Evolutionary conservation across 805 yeast genomes (phyloP), one percentile per base, ranked within the genome.

Genomic region (Gaillardinia entomophila): DNA sequence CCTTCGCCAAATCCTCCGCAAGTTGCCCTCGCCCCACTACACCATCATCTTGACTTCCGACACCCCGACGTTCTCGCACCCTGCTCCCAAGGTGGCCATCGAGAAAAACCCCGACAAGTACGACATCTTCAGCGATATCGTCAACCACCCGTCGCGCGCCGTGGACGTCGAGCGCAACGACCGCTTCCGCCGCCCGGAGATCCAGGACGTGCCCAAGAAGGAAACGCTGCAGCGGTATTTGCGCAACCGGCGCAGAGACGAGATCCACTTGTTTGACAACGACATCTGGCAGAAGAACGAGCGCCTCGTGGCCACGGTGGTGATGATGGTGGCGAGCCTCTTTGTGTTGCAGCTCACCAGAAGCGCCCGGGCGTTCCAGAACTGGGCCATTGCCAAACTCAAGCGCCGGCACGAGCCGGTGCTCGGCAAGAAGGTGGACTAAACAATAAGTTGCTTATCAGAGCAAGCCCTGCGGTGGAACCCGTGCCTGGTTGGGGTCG

Each of bases 21-120:
- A 74, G 34, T 53, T 83, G 10, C 96, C 96, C 1, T 68, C 89
- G 0, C 95, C 96, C 0, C 73, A 75, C 38, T 71, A 70, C 34
- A 64, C 87, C 2, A 57, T 88, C 2, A 53, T 86, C 2, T 62
- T 77, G 36, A 75, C 88, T 4, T 50, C 62, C 12, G 43, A 46
- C 26, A 36, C 36, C 10, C 33, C 48, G n/a, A 29, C 38, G 7
- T 32, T 38, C 1, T 37, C 44, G 18, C 66, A 58, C 36, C 69
- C 71, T 2, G 31, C 50, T 1, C 60, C 67, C 4, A 43, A 51
- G 15, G 37, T 49, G 29, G 46, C 53, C 8, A 32, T 70, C 36
- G 40, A 51, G 30, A 32, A 48, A 48, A 31, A 57, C 55, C 62
- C 65, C 22, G 35, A 57, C 39, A 32, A 50, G 48, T 51, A 45